Base-by-base conservation (phyloP, 768 basidiomycete species). In the Kwoniella botswanensis region DNA sequence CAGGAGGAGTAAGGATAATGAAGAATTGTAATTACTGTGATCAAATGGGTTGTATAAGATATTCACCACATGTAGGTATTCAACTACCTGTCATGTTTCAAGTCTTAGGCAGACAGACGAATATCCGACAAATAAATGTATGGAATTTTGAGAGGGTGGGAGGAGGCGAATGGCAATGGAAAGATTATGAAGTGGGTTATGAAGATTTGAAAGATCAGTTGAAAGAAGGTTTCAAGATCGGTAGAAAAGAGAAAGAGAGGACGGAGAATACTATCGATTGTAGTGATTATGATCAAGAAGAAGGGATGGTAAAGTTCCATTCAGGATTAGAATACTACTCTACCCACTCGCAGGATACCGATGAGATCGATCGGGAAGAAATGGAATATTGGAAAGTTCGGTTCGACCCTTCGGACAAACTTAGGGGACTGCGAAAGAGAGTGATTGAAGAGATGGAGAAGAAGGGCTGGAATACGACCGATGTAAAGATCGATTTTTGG, bases 21-120 rank as follows among this genome's bases (percentile, higher is more conserved):
- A 59, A 56, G 29, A 58, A 58, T 4, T 68, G 67, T 57, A 63
- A 17, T 1, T 68, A 63, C 24, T 68, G 67, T 43, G 67, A 68
- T 57, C 61, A 68, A 41, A 3, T 21, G 10, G 67, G 67, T 18
- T 68, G 67, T 26, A 43, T 68, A 5, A 55, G 67, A 29, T 56
- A 63, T 62, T 55, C 60, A 6, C 67, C 67, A 17, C 60, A 68
- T 57, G 60, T 62, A 0, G 61, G 60, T 12, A 43, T 56, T 7
- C 67, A 68, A n/a, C n/a, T 68, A 22, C 67, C 68, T n/a, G 26
- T n/a, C 15, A 18, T 59, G 56, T 60, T 58, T 55, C 41, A 52
- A 18, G 11, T 24, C 17, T 53, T 58, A 50, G 56, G 60, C 18
- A 56, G 18, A 43, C 57, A 65, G 21, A 70, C 55, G 26, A 21